These are phyloP conservation scores for Ophiosphaerella herpotricha DNA, from an alignment of 2,329 filamentous ascomycete species.

Conservation along the genomic window DNA sequence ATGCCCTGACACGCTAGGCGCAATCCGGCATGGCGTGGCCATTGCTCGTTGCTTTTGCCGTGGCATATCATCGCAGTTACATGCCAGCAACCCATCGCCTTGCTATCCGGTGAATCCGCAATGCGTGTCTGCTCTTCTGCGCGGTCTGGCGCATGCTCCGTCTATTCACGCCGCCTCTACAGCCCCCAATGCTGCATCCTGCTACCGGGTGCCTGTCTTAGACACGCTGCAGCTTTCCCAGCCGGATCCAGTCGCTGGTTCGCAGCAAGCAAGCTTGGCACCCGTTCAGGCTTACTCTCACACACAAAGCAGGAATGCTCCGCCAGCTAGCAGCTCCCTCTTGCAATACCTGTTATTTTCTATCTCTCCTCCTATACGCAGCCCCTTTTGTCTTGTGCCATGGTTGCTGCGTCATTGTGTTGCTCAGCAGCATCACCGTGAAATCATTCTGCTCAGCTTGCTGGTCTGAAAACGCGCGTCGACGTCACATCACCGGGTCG, in stretches of 20 bases:
- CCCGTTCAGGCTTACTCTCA: constrained; percentile 13
- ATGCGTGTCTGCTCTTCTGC: no score
- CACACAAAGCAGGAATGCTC: constrained; percentile 16
- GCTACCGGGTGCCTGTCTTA: no score
- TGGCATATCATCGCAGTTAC: no score
- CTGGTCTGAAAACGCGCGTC: constrained; percentile 4
- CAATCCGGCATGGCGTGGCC: no score
- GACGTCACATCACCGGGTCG: constrained; percentile 19
- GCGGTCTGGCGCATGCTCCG: no score
- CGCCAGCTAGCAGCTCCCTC: not conserved
- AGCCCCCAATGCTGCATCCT: no score
- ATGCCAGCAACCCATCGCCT: no score
- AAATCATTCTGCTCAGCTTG: constrained; percentile 17
- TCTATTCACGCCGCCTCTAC: no score
- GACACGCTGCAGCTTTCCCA: not conserved
- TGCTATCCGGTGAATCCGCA: no score
- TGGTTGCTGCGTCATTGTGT: constrained; percentile 5
- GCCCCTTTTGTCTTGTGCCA: constrained; percentile 5
- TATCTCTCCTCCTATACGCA: not conserved
- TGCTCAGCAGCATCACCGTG: constrained; percentile 13
- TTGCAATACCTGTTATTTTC: constrained; percentile 1
- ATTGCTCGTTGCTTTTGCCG: no score
- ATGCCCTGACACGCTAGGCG: no score
- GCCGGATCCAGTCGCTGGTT: constrained; percentile 16
- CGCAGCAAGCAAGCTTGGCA: constrained; percentile 1